These are phyloP conservation scores for Betula pendula DNA, from an alignment of 306 rosid species.

Conservation along the genomic window DNA sequence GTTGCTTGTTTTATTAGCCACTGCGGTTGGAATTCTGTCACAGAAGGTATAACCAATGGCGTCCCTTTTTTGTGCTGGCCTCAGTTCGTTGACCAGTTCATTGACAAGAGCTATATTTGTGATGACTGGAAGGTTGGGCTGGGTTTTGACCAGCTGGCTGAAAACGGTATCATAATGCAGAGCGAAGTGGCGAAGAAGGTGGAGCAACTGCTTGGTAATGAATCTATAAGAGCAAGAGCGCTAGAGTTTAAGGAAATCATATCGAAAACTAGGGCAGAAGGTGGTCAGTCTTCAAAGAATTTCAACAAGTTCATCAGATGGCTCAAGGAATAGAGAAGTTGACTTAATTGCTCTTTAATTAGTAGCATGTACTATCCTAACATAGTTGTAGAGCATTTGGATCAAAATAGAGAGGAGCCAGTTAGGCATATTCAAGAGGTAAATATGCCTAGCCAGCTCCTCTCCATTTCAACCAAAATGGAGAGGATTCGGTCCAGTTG, in stretches of 20 bases:
- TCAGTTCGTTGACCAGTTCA: slow-evolving; percentile 21
- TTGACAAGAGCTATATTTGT: slow-evolving; percentile 1
- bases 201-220: slow-evolving; percentile 23
- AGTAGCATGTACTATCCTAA: too few relatives aligned
- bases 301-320: slow-evolving; percentile 38
- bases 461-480: too few relatives aligned
- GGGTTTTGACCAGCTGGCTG: slow-evolving; percentile 11
- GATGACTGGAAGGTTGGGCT: slow-evolving; percentile 30
- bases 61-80: slow-evolving; percentile 48
- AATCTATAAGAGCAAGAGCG: slow-evolving; percentile 15
- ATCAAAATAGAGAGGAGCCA: too few relatives aligned
- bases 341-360: too few relatives aligned
- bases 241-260: slow-evolving; percentile 23
- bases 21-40: slow-evolving; percentile 56
- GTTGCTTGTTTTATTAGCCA: slow-evolving; percentile 51
- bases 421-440: too few relatives aligned
- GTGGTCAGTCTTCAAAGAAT: slow-evolving; percentile 28
- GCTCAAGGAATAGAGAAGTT: slow-evolving; percentile 11
- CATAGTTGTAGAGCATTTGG: too few relatives aligned
- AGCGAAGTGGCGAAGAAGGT: slow-evolving; percentile 30
- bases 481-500: too few relatives aligned
- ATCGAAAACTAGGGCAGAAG: slow-evolving; percentile 27
- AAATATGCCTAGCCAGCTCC: too few relatives aligned
- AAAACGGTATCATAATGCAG: not conserved
- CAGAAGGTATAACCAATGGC: slow-evolving; percentile 31